Percentiles rank a stretch among this genome's conserved stretches.
phyloP scores from a whole-genome alignment of 2,329 filamentous ascomycete species.

The Amphichorda felina region DNA sequence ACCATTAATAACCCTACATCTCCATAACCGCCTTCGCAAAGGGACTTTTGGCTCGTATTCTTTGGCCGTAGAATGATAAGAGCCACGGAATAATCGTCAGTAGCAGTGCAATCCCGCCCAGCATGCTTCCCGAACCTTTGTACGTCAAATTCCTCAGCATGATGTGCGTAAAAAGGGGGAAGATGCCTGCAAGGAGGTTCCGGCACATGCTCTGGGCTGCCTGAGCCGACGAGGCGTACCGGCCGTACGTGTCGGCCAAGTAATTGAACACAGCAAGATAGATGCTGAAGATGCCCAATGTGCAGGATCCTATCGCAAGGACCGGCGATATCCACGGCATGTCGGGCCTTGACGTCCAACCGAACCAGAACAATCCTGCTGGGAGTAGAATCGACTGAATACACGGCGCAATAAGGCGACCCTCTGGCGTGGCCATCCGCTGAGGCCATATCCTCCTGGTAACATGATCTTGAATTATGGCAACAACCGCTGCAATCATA shows the following conservation, averaged over 20 bases:
- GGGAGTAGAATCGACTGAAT: conserved; percentile 50
- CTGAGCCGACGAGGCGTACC: conserved; percentile 53
- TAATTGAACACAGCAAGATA: conserved; percentile 61
- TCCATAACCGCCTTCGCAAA: conserved; percentile 29
- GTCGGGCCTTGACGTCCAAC: conserved; percentile 41
- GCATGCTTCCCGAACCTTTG: conserved; percentile 47
- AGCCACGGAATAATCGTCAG: conserved; percentile 57
- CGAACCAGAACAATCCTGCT: conserved; percentile 59
- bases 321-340: conserved; percentile 54
- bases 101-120: conserved; percentile 47
- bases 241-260: conserved; percentile 54
- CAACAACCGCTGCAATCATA: conserved; percentile 38
- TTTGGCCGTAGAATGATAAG: conserved; percentile 50
- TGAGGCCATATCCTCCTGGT: conserved; percentile 33
- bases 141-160: conserved; percentile 50
- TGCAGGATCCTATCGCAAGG: conserved; percentile 48
- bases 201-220: conserved; percentile 56
- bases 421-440: conserved; percentile 34
- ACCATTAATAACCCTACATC: neutral
- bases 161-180: conserved; percentile 48
- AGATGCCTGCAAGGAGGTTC: conserved; percentile 51
- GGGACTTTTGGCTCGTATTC: conserved; percentile 49
- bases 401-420: conserved; percentile 51
- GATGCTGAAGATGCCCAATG: conserved; percentile 57
- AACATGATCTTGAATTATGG: conserved; percentile 43